Evolutionary conservation across 192 early-diverging fungal genomes (phyloP).

Genomic region (Dissophora globulifera): DNA sequence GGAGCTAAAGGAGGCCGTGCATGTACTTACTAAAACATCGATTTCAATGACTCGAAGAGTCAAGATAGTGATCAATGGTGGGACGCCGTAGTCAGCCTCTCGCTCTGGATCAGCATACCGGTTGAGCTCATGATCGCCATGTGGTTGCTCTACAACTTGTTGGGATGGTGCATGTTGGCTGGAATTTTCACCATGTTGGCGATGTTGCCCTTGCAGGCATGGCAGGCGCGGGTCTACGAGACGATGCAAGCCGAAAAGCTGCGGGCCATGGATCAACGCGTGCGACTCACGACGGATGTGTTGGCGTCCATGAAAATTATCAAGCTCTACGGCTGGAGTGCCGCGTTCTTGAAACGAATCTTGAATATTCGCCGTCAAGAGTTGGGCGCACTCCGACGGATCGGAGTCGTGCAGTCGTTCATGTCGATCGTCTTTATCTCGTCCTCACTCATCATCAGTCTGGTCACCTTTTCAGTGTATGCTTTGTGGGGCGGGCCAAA

Average conservation of each 20-base stretch:
- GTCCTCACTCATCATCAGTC: conserved; percentile 44
- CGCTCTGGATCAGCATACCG: conserved; percentile 34
- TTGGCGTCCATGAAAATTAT: conserved; percentile 47
- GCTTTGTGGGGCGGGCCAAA: conserved; percentile 37
- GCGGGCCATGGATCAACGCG: conserved; percentile 48
- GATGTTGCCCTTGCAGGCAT: conserved; percentile 40
- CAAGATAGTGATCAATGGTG: conserved; percentile 30
- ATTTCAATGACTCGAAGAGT: too few species aligned
- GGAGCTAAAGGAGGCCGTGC: too few species aligned
- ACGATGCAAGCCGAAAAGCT: conserved; percentile 29
- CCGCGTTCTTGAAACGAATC: conserved; percentile 37
- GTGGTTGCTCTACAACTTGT: conserved; percentile 30
- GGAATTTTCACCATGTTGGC: conserved; percentile 23
- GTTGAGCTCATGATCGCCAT: conserved; percentile 36
- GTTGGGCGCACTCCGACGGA: conserved; percentile 15
- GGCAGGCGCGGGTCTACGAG: conserved; percentile 32
- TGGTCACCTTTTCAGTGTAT: conserved; percentile 36
- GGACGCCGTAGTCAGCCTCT: conserved; percentile 15
- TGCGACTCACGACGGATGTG: conserved; percentile 51
- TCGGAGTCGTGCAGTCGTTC: conserved; percentile 36
- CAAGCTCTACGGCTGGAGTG: conserved; percentile 53
- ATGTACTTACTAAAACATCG: too few species aligned
- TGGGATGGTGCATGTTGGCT: conserved; percentile 42
- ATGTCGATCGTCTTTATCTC: conserved; percentile 49
- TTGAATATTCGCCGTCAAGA: conserved; percentile 25